phyloP scores from a whole-genome alignment of 139 green algal species.

The Coccomyxa sp. region DNA sequence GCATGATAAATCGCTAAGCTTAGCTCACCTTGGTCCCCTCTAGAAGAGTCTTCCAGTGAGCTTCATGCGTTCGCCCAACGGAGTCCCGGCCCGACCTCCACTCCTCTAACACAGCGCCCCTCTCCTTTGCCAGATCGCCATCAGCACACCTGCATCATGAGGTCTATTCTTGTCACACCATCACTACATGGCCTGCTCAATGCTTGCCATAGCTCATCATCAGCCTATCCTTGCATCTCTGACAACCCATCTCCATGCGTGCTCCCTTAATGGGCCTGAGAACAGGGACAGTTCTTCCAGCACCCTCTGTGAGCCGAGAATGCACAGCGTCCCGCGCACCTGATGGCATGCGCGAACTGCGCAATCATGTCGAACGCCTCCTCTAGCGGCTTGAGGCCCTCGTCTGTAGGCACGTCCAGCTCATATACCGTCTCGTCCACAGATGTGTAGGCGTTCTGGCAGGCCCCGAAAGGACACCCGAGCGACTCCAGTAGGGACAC shows the following conservation, averaged over 20 bases:
- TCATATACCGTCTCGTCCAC: constrained; percentile 44
- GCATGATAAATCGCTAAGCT: background rate
- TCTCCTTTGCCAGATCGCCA: constrained; percentile 80
- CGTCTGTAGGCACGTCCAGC: constrained; percentile 53
- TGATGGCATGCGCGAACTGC: constrained; percentile 75
- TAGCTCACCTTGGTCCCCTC: constrained; percentile 33
- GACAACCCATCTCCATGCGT: background rate
- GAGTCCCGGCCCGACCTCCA: constrained; percentile 63
- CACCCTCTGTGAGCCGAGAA: too few relatives aligned
- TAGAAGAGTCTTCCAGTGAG: constrained; percentile 82
- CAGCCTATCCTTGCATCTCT: too few relatives aligned
- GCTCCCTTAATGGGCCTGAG: background rate
- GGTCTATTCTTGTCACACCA: background rate
- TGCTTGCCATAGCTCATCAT: too few relatives aligned
- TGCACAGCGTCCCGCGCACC: constrained; percentile 20
- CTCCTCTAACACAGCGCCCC: constrained; percentile 87
- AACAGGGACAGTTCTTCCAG: too few relatives aligned
- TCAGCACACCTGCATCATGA: constrained; percentile 30
- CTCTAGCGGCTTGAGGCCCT: constrained; percentile 42
- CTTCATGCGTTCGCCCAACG: constrained; percentile 56
- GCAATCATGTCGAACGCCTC: constrained; percentile 64
- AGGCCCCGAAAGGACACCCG: constrained; percentile 81
- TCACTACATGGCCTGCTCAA: too few relatives aligned
- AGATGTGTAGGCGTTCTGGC: constrained; percentile 83
- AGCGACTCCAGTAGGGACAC: constrained; percentile 83